Conservation (phyloP, 2,329 filamentous ascomycete genomes). For the Fusarium robinianum region DNA sequence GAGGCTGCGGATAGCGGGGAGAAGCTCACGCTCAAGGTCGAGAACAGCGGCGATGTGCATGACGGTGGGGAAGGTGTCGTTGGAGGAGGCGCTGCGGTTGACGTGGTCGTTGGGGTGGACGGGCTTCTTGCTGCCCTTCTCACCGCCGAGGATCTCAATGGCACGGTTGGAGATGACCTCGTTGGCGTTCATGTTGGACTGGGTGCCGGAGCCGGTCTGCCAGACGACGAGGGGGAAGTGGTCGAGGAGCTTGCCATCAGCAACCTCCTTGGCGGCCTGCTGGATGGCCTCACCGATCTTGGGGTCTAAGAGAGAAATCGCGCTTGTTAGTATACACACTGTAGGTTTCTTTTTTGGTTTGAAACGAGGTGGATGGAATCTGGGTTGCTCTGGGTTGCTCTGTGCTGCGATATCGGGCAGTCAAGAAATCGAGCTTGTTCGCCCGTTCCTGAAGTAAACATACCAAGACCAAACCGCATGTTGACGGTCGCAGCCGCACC, state of each 20-base stretch:
- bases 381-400: too few relatives aligned
- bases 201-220: slow-evolving; percentile 98
- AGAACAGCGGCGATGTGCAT: slow-evolving; percentile 99
- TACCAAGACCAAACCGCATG: slow-evolving; percentile 88
- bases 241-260: slow-evolving; percentile 88
- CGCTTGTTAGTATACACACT: too few relatives aligned
- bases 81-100: slow-evolving; percentile 98
- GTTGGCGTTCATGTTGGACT: slow-evolving; percentile 99
- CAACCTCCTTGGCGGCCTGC: slow-evolving; percentile 91
- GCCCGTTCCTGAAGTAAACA: too few relatives aligned
- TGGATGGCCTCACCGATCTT: slow-evolving; percentile 92
- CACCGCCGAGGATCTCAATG: slow-evolving; percentile 94
- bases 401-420: too few relatives aligned
- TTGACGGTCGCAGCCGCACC: slow-evolving; percentile 95
- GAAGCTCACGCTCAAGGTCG: slow-evolving; percentile 83
- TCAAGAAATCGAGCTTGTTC: too few relatives aligned
- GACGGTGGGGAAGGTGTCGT: slow-evolving; percentile 98
- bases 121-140: slow-evolving; percentile 95
- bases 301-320: slow-evolving; percentile 68
- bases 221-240: slow-evolving; percentile 99
- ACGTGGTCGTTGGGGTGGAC: slow-evolving; percentile 99
- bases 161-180: slow-evolving; percentile 99
- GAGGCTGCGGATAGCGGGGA: slow-evolving; percentile 82
- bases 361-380: too few relatives aligned
- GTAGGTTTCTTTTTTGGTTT: too few relatives aligned